These are phyloP conservation scores for Amanita inopinata DNA, from an alignment of 768 basidiomycete genomes.

Conservation along the genomic window DNA sequence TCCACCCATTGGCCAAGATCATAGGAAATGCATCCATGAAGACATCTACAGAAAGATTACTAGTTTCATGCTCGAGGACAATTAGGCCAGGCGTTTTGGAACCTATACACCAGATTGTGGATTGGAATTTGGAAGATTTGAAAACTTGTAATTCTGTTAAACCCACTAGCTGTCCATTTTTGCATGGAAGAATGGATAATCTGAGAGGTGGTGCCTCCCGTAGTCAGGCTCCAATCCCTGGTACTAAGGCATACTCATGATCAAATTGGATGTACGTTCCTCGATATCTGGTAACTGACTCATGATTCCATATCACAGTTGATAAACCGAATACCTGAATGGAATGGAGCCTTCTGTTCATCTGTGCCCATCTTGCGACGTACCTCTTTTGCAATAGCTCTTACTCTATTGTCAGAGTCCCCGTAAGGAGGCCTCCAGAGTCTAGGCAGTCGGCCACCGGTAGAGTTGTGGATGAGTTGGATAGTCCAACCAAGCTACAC, in stretches of 20 bases:
- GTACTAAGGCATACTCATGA: slow-evolving; percentile 36
- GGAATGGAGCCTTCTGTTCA: neutral
- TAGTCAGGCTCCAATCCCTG: slow-evolving; percentile 61
- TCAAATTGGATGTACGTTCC: too few relatives aligned
- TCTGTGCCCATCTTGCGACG: neutral
- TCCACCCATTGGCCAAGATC: slow-evolving; percentile 66
- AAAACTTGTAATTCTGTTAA: too few relatives aligned
- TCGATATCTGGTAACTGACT: slow-evolving; percentile 37
- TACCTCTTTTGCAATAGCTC: slow-evolving; percentile 77
- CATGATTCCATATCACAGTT: slow-evolving; percentile 88
- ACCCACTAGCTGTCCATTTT: slow-evolving; percentile 45
- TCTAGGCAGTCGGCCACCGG: slow-evolving; percentile 56
- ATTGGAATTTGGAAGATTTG: neutral
- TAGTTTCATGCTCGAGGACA: slow-evolving; percentile 79
- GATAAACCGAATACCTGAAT: slow-evolving; percentile 59
- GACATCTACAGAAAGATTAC: slow-evolving; percentile 44
- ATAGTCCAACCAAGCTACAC: slow-evolving; percentile 68
- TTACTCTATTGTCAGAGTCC: slow-evolving; percentile 75
- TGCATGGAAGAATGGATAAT: slow-evolving; percentile 40
- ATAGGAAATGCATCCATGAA: slow-evolving; percentile 60
- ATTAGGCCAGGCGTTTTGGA: slow-evolving; percentile 73
- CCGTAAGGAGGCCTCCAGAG: slow-evolving; percentile 91
- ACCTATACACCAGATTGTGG: slow-evolving; percentile 22
- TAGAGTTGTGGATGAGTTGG: slow-evolving; percentile 70
- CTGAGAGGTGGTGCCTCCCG: slow-evolving; percentile 31